Percentiles rank a stretch among this genome's conserved stretches.
Conservation (phyloP, 495 filamentous ascomycete genomes). For the Neurospora sp. region DNA sequence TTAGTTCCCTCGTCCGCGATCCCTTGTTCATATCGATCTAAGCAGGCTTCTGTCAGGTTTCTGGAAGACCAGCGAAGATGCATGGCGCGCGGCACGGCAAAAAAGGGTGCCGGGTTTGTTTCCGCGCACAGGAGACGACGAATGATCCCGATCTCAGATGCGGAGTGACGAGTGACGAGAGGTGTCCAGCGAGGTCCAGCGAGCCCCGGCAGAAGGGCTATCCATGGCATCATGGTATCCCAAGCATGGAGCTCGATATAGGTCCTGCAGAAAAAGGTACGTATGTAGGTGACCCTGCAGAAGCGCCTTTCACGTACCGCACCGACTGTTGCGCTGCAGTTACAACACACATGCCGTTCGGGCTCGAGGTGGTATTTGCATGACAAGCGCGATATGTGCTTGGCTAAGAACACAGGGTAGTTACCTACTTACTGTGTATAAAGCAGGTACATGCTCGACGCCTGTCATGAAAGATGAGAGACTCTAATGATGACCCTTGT, state of each 20-base stretch:
- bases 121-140: background rate
- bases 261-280: background rate
- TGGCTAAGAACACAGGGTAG: background rate
- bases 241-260: background rate
- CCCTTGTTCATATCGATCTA: background rate
- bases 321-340: background rate
- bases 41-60: slow-evolving; percentile 7
- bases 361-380: background rate
- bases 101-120: background rate
- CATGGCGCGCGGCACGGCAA: background rate
- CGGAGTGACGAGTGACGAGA: background rate
- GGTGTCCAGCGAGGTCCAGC: background rate
- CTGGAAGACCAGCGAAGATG: slow-evolving; percentile 9
- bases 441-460: background rate
- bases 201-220: background rate
- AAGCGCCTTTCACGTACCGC: background rate
- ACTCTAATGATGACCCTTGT: background rate
- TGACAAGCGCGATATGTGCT: background rate
- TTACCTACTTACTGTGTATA: background rate
- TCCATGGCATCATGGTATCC: background rate
- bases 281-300: background rate
- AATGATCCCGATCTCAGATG: background rate
- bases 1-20: background rate
- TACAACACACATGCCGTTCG: background rate
- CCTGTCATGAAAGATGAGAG: background rate